Percentiles rank a stretch among this genome's conserved stretches.
Evolutionary conservation across 176 grass and related monocot genomes (phyloP).

Genomic region (Avena eriantha): DNA sequence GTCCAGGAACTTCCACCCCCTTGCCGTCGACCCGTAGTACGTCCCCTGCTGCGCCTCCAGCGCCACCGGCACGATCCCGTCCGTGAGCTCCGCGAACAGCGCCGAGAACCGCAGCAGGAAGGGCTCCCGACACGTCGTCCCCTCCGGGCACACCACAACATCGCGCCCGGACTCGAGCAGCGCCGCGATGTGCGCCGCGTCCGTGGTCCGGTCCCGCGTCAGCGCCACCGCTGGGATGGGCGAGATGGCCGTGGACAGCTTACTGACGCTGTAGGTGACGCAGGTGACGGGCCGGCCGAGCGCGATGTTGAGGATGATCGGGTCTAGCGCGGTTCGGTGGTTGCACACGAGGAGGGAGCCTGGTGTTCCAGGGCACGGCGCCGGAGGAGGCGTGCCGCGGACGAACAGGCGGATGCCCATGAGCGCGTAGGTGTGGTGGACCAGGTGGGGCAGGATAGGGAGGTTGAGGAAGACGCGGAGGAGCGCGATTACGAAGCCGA

Average conservation of each 20-base stretch:
- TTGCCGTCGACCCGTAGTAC: background rate
- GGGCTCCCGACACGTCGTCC: background rate
- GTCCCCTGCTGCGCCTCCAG: background rate
- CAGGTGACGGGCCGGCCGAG: slow-evolving; percentile 63
- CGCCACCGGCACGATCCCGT: slow-evolving; percentile 5
- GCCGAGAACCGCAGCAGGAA: background rate
- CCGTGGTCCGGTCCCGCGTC: slow-evolving; percentile 51
- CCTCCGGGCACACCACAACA: background rate
- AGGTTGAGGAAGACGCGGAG: slow-evolving; percentile 72
- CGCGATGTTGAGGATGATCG: slow-evolving; percentile 74
- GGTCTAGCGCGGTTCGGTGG: slow-evolving; percentile 88
- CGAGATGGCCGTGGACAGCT: slow-evolving; percentile 54
- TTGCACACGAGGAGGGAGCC: slow-evolving; percentile 82
- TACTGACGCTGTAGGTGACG: slow-evolving; percentile 53
- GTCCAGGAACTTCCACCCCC: background rate
- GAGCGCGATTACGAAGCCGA: slow-evolving; percentile 55
- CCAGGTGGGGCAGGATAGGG: slow-evolving; percentile 43
- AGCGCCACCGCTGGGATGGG: slow-evolving; percentile 65
- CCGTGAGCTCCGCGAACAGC: background rate
- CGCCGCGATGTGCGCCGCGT: slow-evolving; percentile 37
- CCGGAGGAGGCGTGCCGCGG: slow-evolving; percentile 53
- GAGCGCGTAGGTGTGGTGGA: slow-evolving; percentile 63
- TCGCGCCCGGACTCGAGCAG: slow-evolving; percentile 29
- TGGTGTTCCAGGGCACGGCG: slow-evolving; percentile 45
- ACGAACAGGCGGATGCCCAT: slow-evolving; percentile 50